Base-by-base conservation (phyloP, 1,284 basidiomycete genomes). In the Mycosarcoma maydis region DNA sequence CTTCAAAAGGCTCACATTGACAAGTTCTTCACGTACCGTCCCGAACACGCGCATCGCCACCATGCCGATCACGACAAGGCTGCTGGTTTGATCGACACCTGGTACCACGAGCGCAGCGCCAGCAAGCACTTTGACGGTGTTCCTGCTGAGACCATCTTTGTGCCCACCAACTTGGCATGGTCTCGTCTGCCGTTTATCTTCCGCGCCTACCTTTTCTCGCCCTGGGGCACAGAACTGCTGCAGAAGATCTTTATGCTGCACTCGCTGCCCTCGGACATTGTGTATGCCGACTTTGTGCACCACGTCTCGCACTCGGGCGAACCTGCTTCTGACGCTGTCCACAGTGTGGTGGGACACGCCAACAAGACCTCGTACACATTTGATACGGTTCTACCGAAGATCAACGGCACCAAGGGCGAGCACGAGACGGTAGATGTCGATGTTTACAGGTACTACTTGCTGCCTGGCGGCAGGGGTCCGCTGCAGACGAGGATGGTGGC, bases 231-330 rank as follows among this genome's bases (percentile, higher is more conserved):
- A 43, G 82, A 78, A 33, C 86, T 84, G 2, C 75, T 91, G 48
- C 85, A 83, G 73, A 90, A 90, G 82, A 75, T 90, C 14, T 78
- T 91, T 22, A 84, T 87, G 66, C 90, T 87, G 80, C 90, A 91
- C 81, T 85, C 88, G 55, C 83, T 90, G 6, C 89, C 89, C 3
- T 78, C 85, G 34, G 82, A 85, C 22, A 83, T 88, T 36, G 76
- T 90, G 16, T 85, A 87, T 66, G 85, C 86, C 36, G 88, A 86
- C 85, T 85, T 78, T 71, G 84, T 85, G 20, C 80, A 83, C 75
- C 65, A 73, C 51, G 75, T 66, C n/a, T 24, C 62, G 45, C 62
- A 54, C 56, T 38, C 46, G 4, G 10, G 34, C 19, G 48, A 52
- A 42, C 32, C 33, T 16, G 22, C 27, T 1, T 23, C 37, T 16